Evolutionary conservation across 495 filamentous ascomycete genomes (phyloP).

Genomic region (Aspergillus bridgeri): DNA sequence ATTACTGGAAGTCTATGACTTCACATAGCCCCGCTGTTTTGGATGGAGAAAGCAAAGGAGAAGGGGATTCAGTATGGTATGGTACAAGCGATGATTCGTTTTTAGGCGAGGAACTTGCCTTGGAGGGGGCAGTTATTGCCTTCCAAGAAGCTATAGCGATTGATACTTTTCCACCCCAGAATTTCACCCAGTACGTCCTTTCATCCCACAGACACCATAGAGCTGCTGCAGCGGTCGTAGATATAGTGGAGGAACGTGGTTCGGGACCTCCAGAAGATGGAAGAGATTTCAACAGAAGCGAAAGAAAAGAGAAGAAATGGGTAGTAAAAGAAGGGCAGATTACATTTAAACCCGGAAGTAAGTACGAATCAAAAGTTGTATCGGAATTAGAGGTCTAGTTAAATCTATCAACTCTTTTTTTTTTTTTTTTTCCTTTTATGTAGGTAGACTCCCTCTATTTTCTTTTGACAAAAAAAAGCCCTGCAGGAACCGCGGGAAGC

Average conservation of each 20-base stretch:
- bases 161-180: not conserved
- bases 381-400: no score
- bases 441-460: no score
- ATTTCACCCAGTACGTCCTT: not conserved
- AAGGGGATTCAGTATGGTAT: no score
- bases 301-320: no score
- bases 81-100: no score
- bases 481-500: slow-evolving; percentile 27
- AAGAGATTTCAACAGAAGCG: not conserved
- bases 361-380: no score
- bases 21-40: slow-evolving; percentile 53
- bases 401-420: not conserved
- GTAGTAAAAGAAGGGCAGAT: no score
- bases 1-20: slow-evolving; percentile 86
- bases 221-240: not conserved
- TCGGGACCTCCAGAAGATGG: not conserved
- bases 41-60: not conserved
- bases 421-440: no score
- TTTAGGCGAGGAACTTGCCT: not conserved
- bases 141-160: no score
- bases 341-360: no score
- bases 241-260: not conserved
- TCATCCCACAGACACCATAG: not conserved
- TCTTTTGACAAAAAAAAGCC: not conserved
- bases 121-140: no score